A percentile compares a stretch with the other conserved stretches of the same genome.
Evolutionary conservation across 164 flowering plant species (phyloP).

Genomic region (Umbilicus rupestris): DNA sequence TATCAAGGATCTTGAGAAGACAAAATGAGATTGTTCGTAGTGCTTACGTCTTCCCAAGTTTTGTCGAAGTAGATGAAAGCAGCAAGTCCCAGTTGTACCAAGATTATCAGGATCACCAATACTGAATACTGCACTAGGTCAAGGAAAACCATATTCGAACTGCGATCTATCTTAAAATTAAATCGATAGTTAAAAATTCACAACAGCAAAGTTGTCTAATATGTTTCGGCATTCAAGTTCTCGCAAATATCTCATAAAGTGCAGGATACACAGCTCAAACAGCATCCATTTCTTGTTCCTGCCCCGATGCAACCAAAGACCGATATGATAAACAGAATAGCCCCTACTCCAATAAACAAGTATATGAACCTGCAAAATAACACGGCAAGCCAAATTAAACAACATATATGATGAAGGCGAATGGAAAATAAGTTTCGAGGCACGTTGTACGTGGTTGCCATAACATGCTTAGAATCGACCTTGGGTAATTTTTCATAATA

Average conservation of each 20-base stretch:
- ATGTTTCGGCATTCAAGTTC: neutral
- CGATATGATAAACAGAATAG: slow-evolving; percentile 63
- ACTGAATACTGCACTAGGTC: slow-evolving; percentile 53
- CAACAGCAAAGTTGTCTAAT: neutral
- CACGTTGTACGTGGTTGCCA: neutral
- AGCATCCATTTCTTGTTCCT: slow-evolving; percentile 65
- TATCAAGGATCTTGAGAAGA: neutral
- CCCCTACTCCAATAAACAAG: slow-evolving; percentile 74
- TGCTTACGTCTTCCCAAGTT: slow-evolving; percentile 74
- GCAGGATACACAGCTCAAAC: slow-evolving; percentile 86
- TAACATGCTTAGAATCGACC: neutral
- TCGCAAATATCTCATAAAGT: neutral
- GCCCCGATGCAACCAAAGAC: slow-evolving; percentile 86
- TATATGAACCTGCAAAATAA: slow-evolving; percentile 75
- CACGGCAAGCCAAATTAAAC: neutral
- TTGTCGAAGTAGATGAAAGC: slow-evolving; percentile 88
- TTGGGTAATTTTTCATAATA: neutral
- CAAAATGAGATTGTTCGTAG: slow-evolving; percentile 4
- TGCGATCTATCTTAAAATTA: neutral
- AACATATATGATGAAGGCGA: neutral
- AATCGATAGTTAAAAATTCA: neutral
- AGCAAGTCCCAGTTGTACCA: slow-evolving; percentile 73
- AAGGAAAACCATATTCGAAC: slow-evolving; percentile 35
- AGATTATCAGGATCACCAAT: slow-evolving; percentile 61
- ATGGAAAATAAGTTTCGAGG: neutral